phyloP scores from a whole-genome alignment of 2,329 filamentous ascomycete genomes.

The Colletotrichum australisinense region DNA sequence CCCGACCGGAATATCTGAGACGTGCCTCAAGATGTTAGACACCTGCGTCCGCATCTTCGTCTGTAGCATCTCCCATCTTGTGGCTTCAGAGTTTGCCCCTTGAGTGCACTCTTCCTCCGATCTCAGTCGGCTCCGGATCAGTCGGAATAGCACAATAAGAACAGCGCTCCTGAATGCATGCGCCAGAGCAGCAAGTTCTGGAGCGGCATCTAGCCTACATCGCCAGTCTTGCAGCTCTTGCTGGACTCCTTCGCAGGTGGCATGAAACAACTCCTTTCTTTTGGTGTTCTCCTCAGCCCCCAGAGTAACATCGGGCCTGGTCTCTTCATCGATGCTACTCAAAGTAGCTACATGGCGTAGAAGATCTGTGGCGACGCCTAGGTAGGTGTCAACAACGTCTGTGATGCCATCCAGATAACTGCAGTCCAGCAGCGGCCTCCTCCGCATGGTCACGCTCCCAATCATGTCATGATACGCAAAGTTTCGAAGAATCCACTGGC shows the following conservation, averaged over 20 bases:
- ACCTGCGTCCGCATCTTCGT: conserved; percentile 28
- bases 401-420: conserved; percentile 32
- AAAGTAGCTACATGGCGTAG: conserved; percentile 23
- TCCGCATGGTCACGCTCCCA: conserved; percentile 25
- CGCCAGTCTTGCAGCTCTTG: conserved; percentile 26
- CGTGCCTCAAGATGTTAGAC: conserved; percentile 18
- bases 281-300: background rate
- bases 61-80: conserved; percentile 10
- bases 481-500: conserved; percentile 37
- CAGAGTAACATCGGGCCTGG: background rate
- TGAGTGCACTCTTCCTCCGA: background rate
- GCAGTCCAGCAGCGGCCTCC: conserved; percentile 30
- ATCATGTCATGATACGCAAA: conserved; percentile 38
- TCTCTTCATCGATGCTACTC: conserved; percentile 23
- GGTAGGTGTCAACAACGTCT: conserved; percentile 35
- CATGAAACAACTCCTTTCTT: background rate
- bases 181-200: conserved; percentile 14
- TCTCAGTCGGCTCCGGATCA: conserved; percentile 1
- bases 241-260: conserved; percentile 10
- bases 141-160: conserved; percentile 19
- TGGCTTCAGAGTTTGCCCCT: background rate
- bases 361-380: conserved; percentile 34
- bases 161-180: conserved; percentile 25
- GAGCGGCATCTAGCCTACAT: conserved; percentile 12
- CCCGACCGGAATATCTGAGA: conserved; percentile 21